These are phyloP conservation scores for Fusarium agapanthi DNA, from an alignment of 2,329 filamentous ascomycete genomes.

Conservation along the genomic window DNA sequence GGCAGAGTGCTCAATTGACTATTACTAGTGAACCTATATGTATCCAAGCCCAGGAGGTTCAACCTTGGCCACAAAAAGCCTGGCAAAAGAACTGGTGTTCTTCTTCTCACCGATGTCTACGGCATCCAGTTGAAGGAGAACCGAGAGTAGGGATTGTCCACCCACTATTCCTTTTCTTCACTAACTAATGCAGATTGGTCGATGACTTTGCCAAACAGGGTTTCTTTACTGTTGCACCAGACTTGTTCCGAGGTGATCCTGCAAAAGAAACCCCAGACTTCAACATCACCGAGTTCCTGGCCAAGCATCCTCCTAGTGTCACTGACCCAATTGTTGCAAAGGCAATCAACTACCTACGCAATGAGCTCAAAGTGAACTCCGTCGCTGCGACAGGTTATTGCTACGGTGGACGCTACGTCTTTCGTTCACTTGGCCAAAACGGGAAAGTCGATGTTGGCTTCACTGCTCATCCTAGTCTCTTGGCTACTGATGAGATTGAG, in stretches of 20 bases:
- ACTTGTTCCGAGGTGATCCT: conserved; percentile 12
- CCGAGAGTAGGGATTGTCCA: not conserved
- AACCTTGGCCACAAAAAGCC: not conserved
- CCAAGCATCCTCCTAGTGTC: conserved; percentile 4
- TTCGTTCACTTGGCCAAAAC: conserved; percentile 61
- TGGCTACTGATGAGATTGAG: conserved; percentile 62
- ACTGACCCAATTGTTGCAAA: conserved; percentile 25
- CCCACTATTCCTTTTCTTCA: accelerated
- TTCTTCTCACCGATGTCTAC: conserved; percentile 27
- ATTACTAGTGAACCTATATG: conserved; percentile 6
- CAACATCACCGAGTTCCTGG: conserved; percentile 8
- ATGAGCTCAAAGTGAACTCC: conserved; percentile 53
- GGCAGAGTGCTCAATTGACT: not conserved
- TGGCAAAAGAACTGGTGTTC: conserved; percentile 3
- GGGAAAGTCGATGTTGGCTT: conserved; percentile 61
- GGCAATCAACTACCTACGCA: conserved; percentile 10
- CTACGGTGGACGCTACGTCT: conserved; percentile 66
- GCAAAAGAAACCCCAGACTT: not conserved
- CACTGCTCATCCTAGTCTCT: conserved; percentile 68
- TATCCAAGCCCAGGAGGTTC: conserved; percentile 4
- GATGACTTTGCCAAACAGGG: conserved; percentile 23
- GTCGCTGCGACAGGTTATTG: conserved; percentile 67
- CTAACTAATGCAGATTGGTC: conserved; percentile 7
- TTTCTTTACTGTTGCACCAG: conserved; percentile 15
- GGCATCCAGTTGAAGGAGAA: conserved; percentile 17